Evolutionary conservation across 345 rosid species (phyloP).

Genomic region (Citropsis articulata): DNA sequence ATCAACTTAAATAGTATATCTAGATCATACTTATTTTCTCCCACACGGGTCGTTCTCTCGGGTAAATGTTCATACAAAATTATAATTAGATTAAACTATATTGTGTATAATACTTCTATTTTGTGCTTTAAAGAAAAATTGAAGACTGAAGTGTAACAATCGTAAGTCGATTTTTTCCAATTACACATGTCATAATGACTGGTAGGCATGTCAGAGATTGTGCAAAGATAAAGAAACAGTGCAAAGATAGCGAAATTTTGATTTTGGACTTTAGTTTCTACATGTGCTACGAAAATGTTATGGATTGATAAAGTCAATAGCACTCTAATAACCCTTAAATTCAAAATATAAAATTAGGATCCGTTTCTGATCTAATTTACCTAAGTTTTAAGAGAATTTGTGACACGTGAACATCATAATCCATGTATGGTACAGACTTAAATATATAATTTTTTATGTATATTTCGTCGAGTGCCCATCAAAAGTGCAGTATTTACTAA

Average conservation of each 20-base stretch:
- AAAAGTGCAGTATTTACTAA: not conserved
- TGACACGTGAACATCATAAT: not conserved
- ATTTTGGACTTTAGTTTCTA: not conserved
- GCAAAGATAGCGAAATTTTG: not conserved
- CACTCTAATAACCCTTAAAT: not conserved
- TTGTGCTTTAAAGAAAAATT: too few species aligned
- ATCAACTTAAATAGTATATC: too few species aligned
- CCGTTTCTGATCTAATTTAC: too few species aligned
- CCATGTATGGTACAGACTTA: not conserved
- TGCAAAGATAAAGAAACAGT: too few species aligned
- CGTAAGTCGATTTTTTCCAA: not conserved
- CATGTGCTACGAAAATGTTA: not conserved
- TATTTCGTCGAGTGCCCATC: not conserved
- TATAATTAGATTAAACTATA: too few species aligned
- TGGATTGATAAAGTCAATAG: not conserved
- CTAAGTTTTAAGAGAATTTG: too few species aligned
- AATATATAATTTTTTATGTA: too few species aligned
- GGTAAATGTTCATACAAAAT: too few species aligned
- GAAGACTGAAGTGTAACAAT: not conserved
- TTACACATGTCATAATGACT: not conserved
- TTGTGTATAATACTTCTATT: too few species aligned
- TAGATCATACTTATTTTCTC: not conserved
- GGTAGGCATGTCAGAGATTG: not conserved
- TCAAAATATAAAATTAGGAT: too few species aligned
- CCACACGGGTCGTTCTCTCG: not conserved